Evolutionary conservation across 2,329 filamentous ascomycete genomes (phyloP).

Genomic region (Alternaria brassicae): DNA sequence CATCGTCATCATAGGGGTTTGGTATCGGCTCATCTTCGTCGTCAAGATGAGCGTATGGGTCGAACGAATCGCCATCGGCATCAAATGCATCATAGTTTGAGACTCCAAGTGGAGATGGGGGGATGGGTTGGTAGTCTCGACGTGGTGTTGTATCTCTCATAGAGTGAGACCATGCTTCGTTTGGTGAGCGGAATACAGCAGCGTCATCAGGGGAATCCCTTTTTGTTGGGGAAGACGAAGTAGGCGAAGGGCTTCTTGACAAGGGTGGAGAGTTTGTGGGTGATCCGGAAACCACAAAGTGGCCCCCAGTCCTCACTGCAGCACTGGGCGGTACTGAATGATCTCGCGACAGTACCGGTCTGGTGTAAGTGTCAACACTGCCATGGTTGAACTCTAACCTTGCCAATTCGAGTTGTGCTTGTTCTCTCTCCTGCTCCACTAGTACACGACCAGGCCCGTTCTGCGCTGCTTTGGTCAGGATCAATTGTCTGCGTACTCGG

Average conservation of each 20-base stretch:
- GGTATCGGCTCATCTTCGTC: constrained; percentile 32
- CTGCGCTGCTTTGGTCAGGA: constrained; percentile 28
- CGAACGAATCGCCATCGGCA: constrained; percentile 42
- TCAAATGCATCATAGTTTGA: constrained; percentile 56
- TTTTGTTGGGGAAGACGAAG: constrained; percentile 17
- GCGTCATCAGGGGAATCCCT: constrained; percentile 10
- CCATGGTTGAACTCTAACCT: constrained; percentile 41
- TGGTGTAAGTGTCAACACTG: constrained; percentile 42
- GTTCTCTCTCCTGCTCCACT: constrained; percentile 42
- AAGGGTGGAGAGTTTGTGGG: constrained; percentile 24
- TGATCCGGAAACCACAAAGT: constrained; percentile 26
- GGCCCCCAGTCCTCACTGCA: constrained; percentile 20
- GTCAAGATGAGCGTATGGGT: constrained; percentile 42
- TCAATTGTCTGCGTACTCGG: constrained; percentile 57
- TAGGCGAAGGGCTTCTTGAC: constrained; percentile 31
- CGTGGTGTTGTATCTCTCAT: constrained; percentile 26
- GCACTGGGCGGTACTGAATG: constrained; percentile 23
- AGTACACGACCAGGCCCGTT: constrained; percentile 26
- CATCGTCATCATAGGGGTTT: constrained; percentile 19
- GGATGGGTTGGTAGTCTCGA: constrained; percentile 42
- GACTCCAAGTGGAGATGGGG: constrained; percentile 50
- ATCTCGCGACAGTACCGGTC: constrained; percentile 28
- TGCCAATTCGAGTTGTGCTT: constrained; percentile 43
- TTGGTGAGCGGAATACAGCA: constrained; percentile 36
- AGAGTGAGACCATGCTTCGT: constrained; percentile 39